Evolutionary conservation across 2,329 filamentous ascomycete species (phyloP).

Genomic region (Aspergillus brasiliensis): DNA sequence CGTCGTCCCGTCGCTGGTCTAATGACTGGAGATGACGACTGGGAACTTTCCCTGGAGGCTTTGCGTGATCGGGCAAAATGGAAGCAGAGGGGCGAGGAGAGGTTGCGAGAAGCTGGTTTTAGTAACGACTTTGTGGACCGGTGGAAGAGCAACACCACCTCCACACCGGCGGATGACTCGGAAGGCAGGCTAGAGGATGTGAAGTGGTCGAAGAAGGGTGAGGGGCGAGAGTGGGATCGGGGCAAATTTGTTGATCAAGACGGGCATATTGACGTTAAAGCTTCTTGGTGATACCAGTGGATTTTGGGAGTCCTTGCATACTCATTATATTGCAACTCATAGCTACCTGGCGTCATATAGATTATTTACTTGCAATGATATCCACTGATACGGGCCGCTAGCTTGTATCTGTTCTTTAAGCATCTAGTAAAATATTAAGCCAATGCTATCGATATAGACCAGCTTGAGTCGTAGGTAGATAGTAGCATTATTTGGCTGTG

Average conservation of each 20-base stretch:
- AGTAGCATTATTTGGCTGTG: background rate
- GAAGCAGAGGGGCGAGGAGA: slow-evolving; percentile 72
- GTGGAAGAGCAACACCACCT: slow-evolving; percentile 66
- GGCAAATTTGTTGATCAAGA: slow-evolving; percentile 63
- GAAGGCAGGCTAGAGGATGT: slow-evolving; percentile 70
- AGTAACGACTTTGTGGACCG: slow-evolving; percentile 71
- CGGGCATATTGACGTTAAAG: slow-evolving; percentile 54
- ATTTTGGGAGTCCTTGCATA: background rate
- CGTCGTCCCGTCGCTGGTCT: slow-evolving; percentile 43
- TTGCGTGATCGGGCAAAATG: slow-evolving; percentile 78
- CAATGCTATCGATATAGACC: too few species aligned
- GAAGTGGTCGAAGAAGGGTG: slow-evolving; percentile 70
- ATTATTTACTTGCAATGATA: background rate
- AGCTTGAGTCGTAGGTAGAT: too few species aligned
- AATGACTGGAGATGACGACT: slow-evolving; percentile 63
- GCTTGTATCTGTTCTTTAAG: background rate
- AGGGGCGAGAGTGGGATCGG: slow-evolving; percentile 68
- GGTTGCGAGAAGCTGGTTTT: slow-evolving; percentile 77
- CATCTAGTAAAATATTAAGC: too few species aligned
- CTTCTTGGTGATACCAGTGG: slow-evolving; percentile 47
- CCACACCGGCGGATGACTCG: slow-evolving; percentile 45
- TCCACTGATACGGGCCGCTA: background rate
- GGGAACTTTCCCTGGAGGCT: slow-evolving; percentile 78
- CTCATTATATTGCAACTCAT: background rate
- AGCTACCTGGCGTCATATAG: background rate